Conservation (phyloP, 2,329 filamentous ascomycete species). For the Pseudogymnoascus sp. region DNA sequence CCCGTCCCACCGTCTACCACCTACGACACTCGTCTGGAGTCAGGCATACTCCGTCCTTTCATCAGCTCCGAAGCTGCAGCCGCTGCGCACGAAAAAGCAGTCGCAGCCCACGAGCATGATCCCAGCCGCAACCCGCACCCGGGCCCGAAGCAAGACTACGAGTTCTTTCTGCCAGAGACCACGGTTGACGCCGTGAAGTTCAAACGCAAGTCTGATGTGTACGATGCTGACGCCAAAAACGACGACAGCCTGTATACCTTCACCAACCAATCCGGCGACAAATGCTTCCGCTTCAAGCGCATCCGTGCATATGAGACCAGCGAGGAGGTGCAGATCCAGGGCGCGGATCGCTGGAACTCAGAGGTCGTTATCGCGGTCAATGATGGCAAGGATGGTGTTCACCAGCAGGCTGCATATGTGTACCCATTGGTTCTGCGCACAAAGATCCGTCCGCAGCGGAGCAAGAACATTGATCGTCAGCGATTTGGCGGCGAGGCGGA, state of each 20-base stretch:
- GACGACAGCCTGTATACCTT: constrained; percentile 47
- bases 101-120: constrained; percentile 48
- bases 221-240: constrained; percentile 43
- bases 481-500: constrained; percentile 21
- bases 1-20: constrained; percentile 44
- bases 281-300: constrained; percentile 53
- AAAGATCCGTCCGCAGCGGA: constrained; percentile 52
- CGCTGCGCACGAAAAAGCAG: constrained; percentile 38
- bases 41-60: constrained; percentile 52
- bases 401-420: constrained; percentile 54
- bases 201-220: constrained; percentile 50
- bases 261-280: constrained; percentile 35
- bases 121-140: constrained; percentile 48
- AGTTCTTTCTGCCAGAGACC: constrained; percentile 53
- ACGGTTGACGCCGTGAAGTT: constrained; percentile 43
- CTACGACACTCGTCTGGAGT: constrained; percentile 55
- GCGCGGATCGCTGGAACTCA: constrained; percentile 54
- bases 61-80: constrained; percentile 47
- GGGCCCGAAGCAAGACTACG: constrained; percentile 53
- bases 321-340: constrained; percentile 40
- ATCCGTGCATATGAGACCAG: constrained; percentile 57
- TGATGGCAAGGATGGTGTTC: constrained; percentile 41
- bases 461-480: constrained; percentile 50
- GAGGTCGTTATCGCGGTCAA: constrained; percentile 54
- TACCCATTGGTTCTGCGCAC: constrained; percentile 60